phyloP scores from a whole-genome alignment of 176 grass and related monocot genomes.

The Carex pumila region DNA sequence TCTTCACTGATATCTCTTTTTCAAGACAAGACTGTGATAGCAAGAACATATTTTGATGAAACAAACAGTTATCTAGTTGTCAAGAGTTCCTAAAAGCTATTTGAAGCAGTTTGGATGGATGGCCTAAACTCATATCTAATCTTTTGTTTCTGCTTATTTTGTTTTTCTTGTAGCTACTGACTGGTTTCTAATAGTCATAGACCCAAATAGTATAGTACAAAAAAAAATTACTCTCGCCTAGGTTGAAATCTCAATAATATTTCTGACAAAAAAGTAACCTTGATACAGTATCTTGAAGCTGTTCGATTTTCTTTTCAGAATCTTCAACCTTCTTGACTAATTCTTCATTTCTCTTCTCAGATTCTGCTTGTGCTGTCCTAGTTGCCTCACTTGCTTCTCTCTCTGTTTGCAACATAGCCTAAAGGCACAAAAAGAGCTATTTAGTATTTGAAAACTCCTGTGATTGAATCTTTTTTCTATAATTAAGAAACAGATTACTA shows the following conservation, averaged over 20 bases:
- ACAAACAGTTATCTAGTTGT: neutral
- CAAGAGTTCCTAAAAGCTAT: neutral
- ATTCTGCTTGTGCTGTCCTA: slow-evolving; percentile 67
- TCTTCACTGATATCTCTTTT: neutral
- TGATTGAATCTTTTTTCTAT: neutral
- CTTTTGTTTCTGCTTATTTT: neutral
- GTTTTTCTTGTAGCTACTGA: neutral
- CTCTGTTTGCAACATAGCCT: slow-evolving; percentile 75
- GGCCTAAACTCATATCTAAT: neutral
- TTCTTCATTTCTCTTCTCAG: slow-evolving; percentile 70
- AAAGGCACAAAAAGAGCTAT: neutral
- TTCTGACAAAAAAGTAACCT: slow-evolving; percentile 47
- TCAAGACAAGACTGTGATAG: slow-evolving; percentile 14
- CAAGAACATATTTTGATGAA: neutral
- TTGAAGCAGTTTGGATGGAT: neutral
- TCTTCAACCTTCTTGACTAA: slow-evolving; percentile 77
- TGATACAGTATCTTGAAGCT: slow-evolving; percentile 84
- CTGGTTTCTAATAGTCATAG: neutral
- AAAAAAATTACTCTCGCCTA: neutral
- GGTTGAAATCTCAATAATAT: neutral
- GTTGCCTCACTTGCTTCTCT: slow-evolving; percentile 54
- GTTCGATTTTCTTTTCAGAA: slow-evolving; percentile 71
- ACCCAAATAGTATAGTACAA: slow-evolving; percentile 1
- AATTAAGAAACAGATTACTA: neutral
- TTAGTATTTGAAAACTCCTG: slow-evolving; percentile 2